phyloP scores from a whole-genome alignment of 2,329 filamentous ascomycete species.

The Talaromyces sp. region DNA sequence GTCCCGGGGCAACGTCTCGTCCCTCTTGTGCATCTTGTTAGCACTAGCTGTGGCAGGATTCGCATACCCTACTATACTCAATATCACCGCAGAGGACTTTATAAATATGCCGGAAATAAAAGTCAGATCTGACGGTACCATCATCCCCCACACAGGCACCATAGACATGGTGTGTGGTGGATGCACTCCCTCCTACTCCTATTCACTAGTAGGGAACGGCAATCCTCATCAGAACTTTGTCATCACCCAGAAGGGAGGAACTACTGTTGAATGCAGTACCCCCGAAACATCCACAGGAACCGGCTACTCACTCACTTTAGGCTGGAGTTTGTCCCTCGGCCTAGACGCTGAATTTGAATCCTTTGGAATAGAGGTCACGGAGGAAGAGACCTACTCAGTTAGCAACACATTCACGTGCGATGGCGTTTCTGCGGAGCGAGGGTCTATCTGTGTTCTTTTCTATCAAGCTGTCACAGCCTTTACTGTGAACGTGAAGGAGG shows the following conservation, averaged over 20 bases:
- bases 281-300: not conserved
- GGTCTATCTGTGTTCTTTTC: not conserved
- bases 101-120: not conserved
- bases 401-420: not conserved
- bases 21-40: not conserved
- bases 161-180: not conserved
- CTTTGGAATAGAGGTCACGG: not conserved
- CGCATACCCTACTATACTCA: not conserved
- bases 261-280: not conserved
- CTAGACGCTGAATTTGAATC: not conserved
- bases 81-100: not conserved
- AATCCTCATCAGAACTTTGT: slow-evolving; percentile 7
- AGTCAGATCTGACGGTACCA: not conserved
- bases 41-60: not conserved
- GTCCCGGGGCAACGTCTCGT: not conserved
- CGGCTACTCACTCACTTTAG: not conserved
- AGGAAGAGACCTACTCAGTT: not conserved
- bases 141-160: not conserved
- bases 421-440: not conserved
- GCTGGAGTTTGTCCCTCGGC: not conserved
- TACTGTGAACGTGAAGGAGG: not conserved
- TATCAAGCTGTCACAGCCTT: slow-evolving; percentile 3
- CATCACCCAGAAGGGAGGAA: not conserved
- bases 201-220: not conserved
- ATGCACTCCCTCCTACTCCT: not conserved